phyloP scores from a whole-genome alignment of 192 early-diverging fungal genomes.

The Jimgerdemannia flammicorona region DNA sequence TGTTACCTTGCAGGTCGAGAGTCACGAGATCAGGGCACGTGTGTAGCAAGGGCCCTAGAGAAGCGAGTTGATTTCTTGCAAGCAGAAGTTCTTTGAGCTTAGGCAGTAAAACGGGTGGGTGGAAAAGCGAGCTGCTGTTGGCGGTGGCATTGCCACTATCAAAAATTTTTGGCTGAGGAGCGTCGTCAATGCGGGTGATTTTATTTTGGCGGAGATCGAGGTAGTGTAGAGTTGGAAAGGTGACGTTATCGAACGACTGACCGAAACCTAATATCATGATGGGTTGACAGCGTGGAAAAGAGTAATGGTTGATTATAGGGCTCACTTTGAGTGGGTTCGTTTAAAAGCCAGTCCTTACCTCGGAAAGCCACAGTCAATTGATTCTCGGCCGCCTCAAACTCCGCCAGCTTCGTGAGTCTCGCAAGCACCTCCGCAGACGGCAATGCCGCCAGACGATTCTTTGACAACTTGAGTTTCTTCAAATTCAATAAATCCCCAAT shows the following conservation, averaged over 20 bases:
- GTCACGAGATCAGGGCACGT: conserved; percentile 25
- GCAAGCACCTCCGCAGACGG: conserved; percentile 23
- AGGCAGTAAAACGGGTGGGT: conserved; percentile 28
- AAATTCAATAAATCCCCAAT: conserved; percentile 26
- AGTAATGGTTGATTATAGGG: no score
- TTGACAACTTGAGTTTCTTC: conserved; percentile 34
- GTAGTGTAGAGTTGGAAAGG: neutral
- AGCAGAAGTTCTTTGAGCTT: conserved; percentile 43
- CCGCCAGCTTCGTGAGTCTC: conserved; percentile 37
- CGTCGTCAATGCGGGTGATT: conserved; percentile 24
- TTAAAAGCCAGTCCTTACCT: conserved; percentile 2
- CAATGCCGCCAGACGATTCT: conserved; percentile 36
- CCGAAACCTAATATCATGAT: neutral
- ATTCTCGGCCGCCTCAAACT: conserved; percentile 38
- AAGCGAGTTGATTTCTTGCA: conserved; percentile 28
- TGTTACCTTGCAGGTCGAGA: conserved; percentile 42
- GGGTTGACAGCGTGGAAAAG: no score
- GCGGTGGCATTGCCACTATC: neutral
- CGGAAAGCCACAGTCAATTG: conserved; percentile 24
- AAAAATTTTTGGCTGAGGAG: no score
- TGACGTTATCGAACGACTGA: neutral
- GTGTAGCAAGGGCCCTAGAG: conserved; percentile 21
- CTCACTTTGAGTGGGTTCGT: no score
- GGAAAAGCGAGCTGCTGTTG: conserved; percentile 12
- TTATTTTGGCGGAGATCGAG: conserved; percentile 22